phyloP scores from a whole-genome alignment of 176 grass and related monocot genomes.

The Ampelocalamus luodianensis region DNA sequence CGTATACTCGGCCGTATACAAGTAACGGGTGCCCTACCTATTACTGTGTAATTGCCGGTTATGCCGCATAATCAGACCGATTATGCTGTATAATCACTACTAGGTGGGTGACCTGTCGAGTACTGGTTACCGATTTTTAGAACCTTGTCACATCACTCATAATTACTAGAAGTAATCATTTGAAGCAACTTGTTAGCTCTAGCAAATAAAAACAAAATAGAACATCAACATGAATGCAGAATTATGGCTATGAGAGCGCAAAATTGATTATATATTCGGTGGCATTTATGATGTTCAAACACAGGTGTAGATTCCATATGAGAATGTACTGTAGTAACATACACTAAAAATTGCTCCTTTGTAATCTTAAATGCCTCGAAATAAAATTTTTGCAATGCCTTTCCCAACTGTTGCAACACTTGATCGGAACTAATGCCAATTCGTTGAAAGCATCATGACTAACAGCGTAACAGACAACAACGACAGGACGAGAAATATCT shows the following conservation, averaged over 20 bases:
- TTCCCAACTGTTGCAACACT: background rate
- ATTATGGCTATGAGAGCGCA: background rate
- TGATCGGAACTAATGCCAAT: background rate
- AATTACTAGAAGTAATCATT: background rate
- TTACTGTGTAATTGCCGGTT: too few species aligned
- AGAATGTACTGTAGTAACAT: background rate
- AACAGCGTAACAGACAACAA: slow-evolving; percentile 6
- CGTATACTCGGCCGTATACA: too few species aligned
- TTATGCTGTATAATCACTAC: too few species aligned
- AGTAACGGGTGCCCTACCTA: too few species aligned
- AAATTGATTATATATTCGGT: background rate
- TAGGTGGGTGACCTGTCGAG: too few species aligned
- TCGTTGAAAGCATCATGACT: slow-evolving; percentile 21
- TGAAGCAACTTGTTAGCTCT: background rate
- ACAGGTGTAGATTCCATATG: background rate
- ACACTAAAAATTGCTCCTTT: background rate
- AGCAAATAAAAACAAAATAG: slow-evolving; percentile 4
- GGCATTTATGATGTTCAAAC: background rate
- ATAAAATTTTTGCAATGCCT: background rate
- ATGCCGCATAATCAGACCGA: too few species aligned
- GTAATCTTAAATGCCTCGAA: slow-evolving; percentile 5
- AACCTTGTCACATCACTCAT: background rate
- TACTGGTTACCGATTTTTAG: too few species aligned
- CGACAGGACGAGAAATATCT: slow-evolving; percentile 37
- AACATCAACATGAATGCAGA: background rate